A percentile compares a stretch with the other conserved stretches of the same genome.
Evolutionary conservation across 1,284 basidiomycete species (phyloP).

Genomic region (Malassezia dermatis): DNA sequence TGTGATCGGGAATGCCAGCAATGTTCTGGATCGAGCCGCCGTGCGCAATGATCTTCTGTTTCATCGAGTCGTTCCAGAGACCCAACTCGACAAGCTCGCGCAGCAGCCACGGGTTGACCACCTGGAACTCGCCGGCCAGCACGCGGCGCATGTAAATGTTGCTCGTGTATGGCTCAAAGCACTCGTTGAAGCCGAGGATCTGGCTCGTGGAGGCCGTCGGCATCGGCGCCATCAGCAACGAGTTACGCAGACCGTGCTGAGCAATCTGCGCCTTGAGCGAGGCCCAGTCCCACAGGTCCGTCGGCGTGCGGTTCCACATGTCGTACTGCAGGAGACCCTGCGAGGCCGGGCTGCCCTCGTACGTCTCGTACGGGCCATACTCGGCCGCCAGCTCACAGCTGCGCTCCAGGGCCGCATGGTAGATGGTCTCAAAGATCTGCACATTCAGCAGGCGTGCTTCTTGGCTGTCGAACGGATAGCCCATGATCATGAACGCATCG

Average conservation of each 20-base stretch:
- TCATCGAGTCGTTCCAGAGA: conserved; percentile 97
- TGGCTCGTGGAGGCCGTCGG: conserved; percentile 97
- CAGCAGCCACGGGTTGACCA: conserved; percentile 96
- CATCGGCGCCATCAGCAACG: conserved; percentile 91
- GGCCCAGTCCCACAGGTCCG: conserved; percentile 90
- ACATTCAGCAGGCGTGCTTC: conserved; percentile 81
- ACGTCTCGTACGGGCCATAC: conserved; percentile 82
- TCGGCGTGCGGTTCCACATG: conserved; percentile 85
- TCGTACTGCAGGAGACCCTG: conserved; percentile 87
- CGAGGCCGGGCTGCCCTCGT: conserved; percentile 77
- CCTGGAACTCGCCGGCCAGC: conserved; percentile 98
- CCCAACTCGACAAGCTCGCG: conserved; percentile 89
- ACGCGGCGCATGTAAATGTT: conserved; percentile 99
- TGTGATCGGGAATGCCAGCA: conserved; percentile 45
- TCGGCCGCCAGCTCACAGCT: conserved; percentile 75
- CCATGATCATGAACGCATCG: conserved; percentile 94
- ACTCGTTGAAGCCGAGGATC: conserved; percentile 97
- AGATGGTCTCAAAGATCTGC: conserved; percentile 98
- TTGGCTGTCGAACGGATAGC: conserved; percentile 85
- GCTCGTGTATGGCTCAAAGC: conserved; percentile 90
- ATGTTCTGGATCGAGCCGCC: conserved; percentile 71
- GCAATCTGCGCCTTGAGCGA: conserved; percentile 77
- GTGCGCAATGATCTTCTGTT: conserved; percentile 97
- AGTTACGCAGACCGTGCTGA: conserved; percentile 79
- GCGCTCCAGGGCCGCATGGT: conserved; percentile 86